These are phyloP conservation scores for Entelexis sorbosivorans DNA, from an alignment of 1,139 yeast genomes.

Conservation along the genomic window DNA sequence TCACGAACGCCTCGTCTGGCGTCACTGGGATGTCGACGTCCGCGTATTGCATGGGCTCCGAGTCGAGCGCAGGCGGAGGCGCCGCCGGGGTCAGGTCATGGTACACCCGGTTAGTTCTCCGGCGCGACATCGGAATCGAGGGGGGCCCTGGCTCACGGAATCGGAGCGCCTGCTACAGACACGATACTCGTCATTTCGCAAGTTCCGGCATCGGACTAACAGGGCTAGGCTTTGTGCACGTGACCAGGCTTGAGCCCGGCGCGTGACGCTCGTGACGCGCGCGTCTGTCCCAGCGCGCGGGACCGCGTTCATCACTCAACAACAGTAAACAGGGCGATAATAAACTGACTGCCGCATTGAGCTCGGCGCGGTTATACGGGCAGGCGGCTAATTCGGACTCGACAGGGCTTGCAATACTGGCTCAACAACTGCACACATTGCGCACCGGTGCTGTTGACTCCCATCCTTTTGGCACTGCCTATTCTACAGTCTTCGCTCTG, in stretches of 20 bases:
- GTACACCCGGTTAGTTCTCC: slow-evolving; percentile 13
- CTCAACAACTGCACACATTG: too few species aligned
- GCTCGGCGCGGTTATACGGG: too few species aligned
- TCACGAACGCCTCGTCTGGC: slow-evolving; percentile 7
- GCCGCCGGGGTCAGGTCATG: slow-evolving; percentile 7
- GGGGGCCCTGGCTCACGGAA: background rate
- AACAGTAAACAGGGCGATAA: too few species aligned
- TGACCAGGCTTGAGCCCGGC: too few species aligned
- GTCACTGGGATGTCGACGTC: slow-evolving; percentile 5
- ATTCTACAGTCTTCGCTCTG: too few species aligned
- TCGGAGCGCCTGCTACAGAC: background rate
- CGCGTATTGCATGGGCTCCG: background rate
- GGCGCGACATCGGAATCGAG: background rate
- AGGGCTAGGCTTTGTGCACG: background rate
- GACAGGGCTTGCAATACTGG: too few species aligned
- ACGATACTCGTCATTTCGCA: background rate
- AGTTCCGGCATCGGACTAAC: background rate
- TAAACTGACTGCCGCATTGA: too few species aligned
- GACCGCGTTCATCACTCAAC: too few species aligned
- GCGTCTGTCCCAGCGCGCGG: too few species aligned
- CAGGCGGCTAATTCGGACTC: too few species aligned
- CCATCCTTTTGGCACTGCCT: too few species aligned
- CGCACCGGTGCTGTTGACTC: too few species aligned
- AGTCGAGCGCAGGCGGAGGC: background rate
- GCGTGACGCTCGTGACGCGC: background rate